These are phyloP conservation scores for Ogataea saltuana DNA, from an alignment of 805 yeast genomes.

Conservation along the genomic window DNA sequence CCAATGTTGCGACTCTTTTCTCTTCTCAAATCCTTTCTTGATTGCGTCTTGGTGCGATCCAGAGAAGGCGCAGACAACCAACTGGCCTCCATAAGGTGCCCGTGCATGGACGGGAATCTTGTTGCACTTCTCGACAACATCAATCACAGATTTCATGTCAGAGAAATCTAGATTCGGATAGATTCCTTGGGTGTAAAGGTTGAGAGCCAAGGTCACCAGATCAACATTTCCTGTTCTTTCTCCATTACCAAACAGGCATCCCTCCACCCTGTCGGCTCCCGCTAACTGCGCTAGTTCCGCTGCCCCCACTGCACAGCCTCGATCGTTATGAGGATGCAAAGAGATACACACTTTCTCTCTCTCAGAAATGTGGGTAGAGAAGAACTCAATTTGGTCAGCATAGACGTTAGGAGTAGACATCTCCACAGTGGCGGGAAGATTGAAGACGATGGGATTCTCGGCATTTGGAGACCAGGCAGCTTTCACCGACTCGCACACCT, in stretches of 20 bases:
- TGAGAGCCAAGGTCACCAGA: conserved; percentile 70
- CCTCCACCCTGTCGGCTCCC: conserved; percentile 84
- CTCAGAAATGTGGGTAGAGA: conserved; percentile 63
- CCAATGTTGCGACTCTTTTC: conserved; percentile 51
- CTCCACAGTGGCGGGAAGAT: conserved; percentile 81
- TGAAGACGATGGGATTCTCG: conserved; percentile 73
- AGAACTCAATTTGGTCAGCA: conserved; percentile 80
- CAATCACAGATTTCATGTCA: conserved; percentile 64
- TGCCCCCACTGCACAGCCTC: conserved; percentile 88
- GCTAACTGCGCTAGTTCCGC: conserved; percentile 74
- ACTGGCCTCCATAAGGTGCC: conserved; percentile 80
- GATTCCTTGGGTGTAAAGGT: conserved; percentile 77
- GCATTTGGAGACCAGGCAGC: conserved; percentile 74
- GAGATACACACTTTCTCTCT: conserved; percentile 72
- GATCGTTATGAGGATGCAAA: conserved; percentile 76
- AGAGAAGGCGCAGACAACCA: conserved; percentile 76
- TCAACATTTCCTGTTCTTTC: conserved; percentile 86
- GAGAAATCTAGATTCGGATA: conserved; percentile 72
- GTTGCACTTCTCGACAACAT: conserved; percentile 73
- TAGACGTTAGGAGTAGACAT: conserved; percentile 73
- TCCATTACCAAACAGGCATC: conserved; percentile 81
- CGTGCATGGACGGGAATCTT: conserved; percentile 72
- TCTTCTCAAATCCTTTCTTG: conserved; percentile 39
- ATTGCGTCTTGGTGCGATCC: conserved; percentile 50
- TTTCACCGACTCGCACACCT: conserved; percentile 78